A percentile compares a stretch with the other conserved stretches of the same genome.
phyloP scores from a whole-genome alignment of 176 grass and related monocot genomes.

The Oryza punctata region DNA sequence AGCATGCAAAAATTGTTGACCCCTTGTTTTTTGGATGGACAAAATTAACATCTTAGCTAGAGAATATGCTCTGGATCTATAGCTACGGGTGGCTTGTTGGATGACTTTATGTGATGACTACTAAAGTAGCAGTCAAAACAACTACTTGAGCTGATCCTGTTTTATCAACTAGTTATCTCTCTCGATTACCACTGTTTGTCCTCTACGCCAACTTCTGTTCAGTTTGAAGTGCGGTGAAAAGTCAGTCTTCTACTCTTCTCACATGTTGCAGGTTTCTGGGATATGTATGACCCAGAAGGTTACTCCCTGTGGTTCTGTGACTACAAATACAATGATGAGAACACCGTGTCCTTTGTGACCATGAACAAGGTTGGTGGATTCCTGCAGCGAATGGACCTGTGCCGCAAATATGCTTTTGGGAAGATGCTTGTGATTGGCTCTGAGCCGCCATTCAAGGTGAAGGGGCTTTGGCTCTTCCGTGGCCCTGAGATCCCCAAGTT shows the following conservation, averaged over 20 bases:
- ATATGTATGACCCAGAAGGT: constrained; percentile 95
- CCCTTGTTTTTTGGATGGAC: too few species aligned
- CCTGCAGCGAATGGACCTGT: constrained; percentile 91
- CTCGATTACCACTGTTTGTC: neutral
- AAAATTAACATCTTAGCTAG: too few species aligned
- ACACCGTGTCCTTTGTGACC: constrained; percentile 83
- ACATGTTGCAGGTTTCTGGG: constrained; percentile 76
- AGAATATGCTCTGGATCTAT: too few species aligned
- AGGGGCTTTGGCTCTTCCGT: constrained; percentile 85
- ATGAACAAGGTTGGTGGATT: constrained; percentile 96
- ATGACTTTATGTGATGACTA: too few species aligned
- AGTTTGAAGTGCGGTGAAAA: neutral
- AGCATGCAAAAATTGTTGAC: too few species aligned
- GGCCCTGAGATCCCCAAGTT: constrained; percentile 75
- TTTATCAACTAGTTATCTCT: too few species aligned
- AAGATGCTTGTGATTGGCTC: constrained; percentile 88
- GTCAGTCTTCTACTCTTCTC: too few species aligned
- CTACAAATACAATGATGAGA: constrained; percentile 99
- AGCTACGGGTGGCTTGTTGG: too few species aligned
- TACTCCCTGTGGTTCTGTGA: constrained; percentile 99
- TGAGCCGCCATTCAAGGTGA: constrained; percentile 73
- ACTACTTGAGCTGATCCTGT: too few species aligned
- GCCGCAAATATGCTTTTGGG: constrained; percentile 76
- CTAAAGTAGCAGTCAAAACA: too few species aligned
- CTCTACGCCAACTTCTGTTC: neutral